Evolutionary conservation across 2,329 filamentous ascomycete genomes (phyloP), one percentile per base, ranked within the genome.

Genomic region (Biscogniauxia sp.): DNA sequence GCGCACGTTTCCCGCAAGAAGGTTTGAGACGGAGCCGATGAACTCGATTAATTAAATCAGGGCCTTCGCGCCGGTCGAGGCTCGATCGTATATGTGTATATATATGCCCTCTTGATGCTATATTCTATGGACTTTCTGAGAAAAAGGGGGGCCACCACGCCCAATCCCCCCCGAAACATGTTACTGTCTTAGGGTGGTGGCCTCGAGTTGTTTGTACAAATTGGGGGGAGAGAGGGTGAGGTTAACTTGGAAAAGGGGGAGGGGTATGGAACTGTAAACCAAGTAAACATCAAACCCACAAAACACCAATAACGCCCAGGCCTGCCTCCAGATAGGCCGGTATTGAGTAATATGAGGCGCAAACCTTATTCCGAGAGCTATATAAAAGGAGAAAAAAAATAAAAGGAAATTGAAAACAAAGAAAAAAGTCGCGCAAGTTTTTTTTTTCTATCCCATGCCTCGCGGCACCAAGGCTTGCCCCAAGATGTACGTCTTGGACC

Each of bases 401-500:
- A 32, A 32, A 13, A 13, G 28, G 11, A 32, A 32, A 32, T 5
- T 28, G 26, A 28, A 28, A 28, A 28, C 5, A 28, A 9, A 28
- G 9, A 32, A 7, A 32, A 32, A 32, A 2, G 28, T 32, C 28
- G 11, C 11, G 3, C 28, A 32, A 8, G 6, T 13, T 32, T 53
- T 53, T 51, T 19, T 20, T 62, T n/a, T n/a, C n/a, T 54, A 67
- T 15, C 64, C 63, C 56, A 68, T 50, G n/a, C 60, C 63, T 51
- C 61, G 53, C 2, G 68, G 61, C 32, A 63, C 65, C 13, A 72
- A 61, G 1, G 70, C 66, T 9, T 67, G 69, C 0, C 71, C 71
- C 0, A 73, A 64, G 1, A 64, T 64, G 45, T 73, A 73, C 5
- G 51, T 64, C 11, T 63, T 56, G 6, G 68, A 69, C 20, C 70